These are phyloP conservation scores for Pseudonitzschia delicatissima DNA, from an alignment of 108 stramenopile species.

Conservation along the genomic window DNA sequence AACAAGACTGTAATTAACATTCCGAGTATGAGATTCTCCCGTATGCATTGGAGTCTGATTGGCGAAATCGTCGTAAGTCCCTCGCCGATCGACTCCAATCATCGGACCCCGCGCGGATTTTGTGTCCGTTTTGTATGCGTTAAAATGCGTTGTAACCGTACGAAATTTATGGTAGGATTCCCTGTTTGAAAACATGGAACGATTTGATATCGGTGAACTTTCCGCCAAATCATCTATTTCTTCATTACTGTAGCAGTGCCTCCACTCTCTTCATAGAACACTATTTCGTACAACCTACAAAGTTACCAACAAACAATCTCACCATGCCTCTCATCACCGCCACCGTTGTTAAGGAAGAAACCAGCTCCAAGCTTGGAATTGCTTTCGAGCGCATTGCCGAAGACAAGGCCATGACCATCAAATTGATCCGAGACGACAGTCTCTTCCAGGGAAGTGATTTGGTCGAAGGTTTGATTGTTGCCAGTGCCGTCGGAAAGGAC, in stretches of 20 bases:
- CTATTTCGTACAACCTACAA: no score
- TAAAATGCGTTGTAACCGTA: no score
- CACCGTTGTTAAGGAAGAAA: conserved; percentile 24
- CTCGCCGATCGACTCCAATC: background rate
- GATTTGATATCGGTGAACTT: no score
- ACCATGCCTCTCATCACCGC: conserved; percentile 27
- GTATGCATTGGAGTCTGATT: background rate
- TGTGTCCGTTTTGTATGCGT: no score
- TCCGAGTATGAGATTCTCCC: background rate
- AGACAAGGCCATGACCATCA: conserved; percentile 28
- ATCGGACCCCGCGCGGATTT: conserved; percentile 2
- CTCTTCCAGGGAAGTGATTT: conserved; percentile 22
- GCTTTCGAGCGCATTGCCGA: conserved; percentile 19
- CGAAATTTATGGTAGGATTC: no score
- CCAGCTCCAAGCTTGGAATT: conserved; percentile 31
- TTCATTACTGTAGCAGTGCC: no score
- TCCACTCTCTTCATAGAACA: no score
- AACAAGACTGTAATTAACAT: background rate
- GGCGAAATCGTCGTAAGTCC: background rate
- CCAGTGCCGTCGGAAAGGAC: conserved; percentile 14
- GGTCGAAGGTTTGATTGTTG: conserved; percentile 28
- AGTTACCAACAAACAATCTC: background rate
- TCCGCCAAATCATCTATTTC: no score
- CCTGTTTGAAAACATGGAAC: no score
- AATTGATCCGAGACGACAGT: conserved; percentile 21